Conservation (phyloP, 257 asterid species). For the Fraxinus pennsylvanica region DNA sequence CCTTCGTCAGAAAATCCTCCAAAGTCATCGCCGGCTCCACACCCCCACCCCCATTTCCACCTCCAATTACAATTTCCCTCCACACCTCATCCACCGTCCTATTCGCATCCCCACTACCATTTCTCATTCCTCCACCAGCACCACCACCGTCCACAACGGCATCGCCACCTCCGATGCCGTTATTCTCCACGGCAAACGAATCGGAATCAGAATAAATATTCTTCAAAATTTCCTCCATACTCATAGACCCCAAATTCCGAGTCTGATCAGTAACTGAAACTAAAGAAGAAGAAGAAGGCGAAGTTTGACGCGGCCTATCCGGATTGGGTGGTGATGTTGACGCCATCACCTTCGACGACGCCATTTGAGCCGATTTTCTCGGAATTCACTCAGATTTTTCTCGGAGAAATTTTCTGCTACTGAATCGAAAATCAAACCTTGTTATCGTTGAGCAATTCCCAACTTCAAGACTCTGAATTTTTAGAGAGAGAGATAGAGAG, state of each 20-base stretch:
- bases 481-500: background rate
- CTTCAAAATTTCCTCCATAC: conserved; percentile 78
- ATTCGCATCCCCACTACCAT: conserved; percentile 18
- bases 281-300: conserved; percentile 38
- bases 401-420: background rate
- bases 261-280: conserved; percentile 39
- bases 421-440: background rate
- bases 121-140: conserved; percentile 27
- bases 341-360: conserved; percentile 94
- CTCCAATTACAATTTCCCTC: conserved; percentile 59
- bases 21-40: conserved; percentile 73
- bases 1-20: conserved; percentile 82
- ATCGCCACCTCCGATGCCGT: conserved; percentile 12
- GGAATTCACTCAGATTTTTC: conserved; percentile 16
- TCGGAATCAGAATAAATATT: conserved; percentile 67
- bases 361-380: conserved; percentile 58
- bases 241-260: conserved; percentile 65
- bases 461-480: background rate
- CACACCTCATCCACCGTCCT: conserved; percentile 64
- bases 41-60: conserved; percentile 30
- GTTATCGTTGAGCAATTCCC: background rate
- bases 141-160: conserved; percentile 11
- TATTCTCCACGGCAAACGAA: conserved; percentile 32
- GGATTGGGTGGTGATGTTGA: conserved; percentile 88
- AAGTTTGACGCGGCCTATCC: conserved; percentile 81